These are phyloP conservation scores for Malbranchea cinnamomea DNA, from an alignment of 2,329 filamentous ascomycete species.

Conservation along the genomic window DNA sequence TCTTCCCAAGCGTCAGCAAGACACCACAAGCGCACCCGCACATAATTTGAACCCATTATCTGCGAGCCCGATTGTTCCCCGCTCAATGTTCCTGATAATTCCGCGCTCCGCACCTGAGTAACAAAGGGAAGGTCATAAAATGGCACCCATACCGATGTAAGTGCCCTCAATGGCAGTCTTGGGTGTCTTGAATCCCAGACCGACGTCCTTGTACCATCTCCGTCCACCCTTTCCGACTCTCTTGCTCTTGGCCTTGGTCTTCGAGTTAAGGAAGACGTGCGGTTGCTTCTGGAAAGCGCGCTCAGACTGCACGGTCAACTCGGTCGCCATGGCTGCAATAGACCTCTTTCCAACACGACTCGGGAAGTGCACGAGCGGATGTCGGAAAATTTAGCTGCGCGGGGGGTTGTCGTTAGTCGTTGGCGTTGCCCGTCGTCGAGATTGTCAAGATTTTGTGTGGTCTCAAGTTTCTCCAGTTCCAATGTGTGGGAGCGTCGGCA, in stretches of 20 bases:
- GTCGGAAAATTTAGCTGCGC: conserved; percentile 12
- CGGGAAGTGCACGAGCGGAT: conserved; percentile 22
- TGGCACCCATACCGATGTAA: conserved; percentile 80
- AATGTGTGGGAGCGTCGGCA: conserved; percentile 23
- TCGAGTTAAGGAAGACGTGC: conserved; percentile 99
- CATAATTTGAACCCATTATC: too few species aligned
- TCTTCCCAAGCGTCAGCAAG: neutral
- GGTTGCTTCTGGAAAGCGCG: conserved; percentile 99
- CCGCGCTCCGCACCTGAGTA: neutral
- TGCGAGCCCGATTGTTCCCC: too few species aligned
- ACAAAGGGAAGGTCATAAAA: conserved; percentile 1
- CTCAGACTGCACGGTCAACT: conserved; percentile 99
- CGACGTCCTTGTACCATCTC: conserved; percentile 99
- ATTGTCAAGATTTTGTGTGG: conserved; percentile 21
- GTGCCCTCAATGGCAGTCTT: conserved; percentile 96
- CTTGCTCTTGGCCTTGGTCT: conserved; percentile 69
- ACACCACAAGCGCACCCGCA: neutral
- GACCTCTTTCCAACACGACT: conserved; percentile 25
- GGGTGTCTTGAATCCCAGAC: conserved; percentile 97
- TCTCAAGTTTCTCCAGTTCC: conserved; percentile 20
- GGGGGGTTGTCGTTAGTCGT: conserved; percentile 8
- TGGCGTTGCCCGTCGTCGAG: conserved; percentile 19
- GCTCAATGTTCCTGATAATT: too few species aligned
- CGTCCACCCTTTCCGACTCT: conserved; percentile 80
- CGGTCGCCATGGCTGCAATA: conserved; percentile 75